Percentiles rank a stretch among this genome's conserved stretches.
These are phyloP conservation scores for Scheffersomyces stipitis DNA, from an alignment of 805 yeast species.

Conservation along the genomic window DNA sequence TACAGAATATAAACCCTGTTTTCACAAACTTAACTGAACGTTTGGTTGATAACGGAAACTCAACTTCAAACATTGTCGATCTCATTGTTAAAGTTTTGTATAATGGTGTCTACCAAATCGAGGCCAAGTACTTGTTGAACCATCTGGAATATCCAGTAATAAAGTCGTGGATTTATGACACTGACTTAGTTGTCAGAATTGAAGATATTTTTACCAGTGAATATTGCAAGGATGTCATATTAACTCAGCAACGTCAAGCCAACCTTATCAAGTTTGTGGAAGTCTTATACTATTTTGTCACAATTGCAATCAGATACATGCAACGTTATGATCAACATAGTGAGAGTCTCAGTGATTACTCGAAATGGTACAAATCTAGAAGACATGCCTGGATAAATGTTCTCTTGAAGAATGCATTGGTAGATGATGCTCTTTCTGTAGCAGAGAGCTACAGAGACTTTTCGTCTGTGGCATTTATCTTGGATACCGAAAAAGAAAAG, in stretches of 20 bases:
- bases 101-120: constrained; percentile 38
- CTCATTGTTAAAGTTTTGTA: constrained; percentile 28
- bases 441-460: constrained; percentile 69
- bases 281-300: constrained; percentile 34
- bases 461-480: constrained; percentile 56
- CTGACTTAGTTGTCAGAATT: constrained; percentile 35
- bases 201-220: constrained; percentile 41
- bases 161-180: constrained; percentile 50
- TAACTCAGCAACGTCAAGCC: constrained; percentile 14
- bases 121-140: constrained; percentile 34
- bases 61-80: constrained; percentile 15
- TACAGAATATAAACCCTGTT: constrained; percentile 23
- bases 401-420: constrained; percentile 50
- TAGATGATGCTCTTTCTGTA: constrained; percentile 55
- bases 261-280: constrained; percentile 26
- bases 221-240: constrained; percentile 10
- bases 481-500: constrained; percentile 33
- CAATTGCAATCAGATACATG: constrained; percentile 37
- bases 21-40: constrained; percentile 27
- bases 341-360: constrained; percentile 26
- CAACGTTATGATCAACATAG: constrained; percentile 18
- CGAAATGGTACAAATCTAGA: constrained; percentile 31
- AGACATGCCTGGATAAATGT: constrained; percentile 57
- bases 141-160: constrained; percentile 22
- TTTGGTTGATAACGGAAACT: constrained; percentile 14